These are phyloP conservation scores for Trypanosoma lewisi DNA, from an alignment of 208 protist species.

Conservation along the genomic window DNA sequence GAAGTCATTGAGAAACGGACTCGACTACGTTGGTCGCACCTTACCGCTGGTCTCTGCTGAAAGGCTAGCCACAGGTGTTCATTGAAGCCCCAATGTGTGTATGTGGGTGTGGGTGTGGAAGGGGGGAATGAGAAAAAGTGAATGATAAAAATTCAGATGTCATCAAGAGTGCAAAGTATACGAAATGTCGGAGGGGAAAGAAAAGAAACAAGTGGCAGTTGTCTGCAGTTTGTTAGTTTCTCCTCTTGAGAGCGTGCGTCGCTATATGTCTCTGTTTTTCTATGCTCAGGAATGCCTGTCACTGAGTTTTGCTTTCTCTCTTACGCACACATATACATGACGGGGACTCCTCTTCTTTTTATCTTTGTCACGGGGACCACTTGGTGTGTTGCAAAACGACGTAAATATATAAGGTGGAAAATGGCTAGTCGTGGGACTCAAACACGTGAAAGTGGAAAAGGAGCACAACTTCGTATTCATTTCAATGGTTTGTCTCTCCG, in stretches of 20 bases:
- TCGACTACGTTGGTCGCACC: slow-evolving; percentile 41
- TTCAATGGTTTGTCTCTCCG: slow-evolving; percentile 17
- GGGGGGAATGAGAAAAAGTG: not conserved
- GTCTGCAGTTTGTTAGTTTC: not conserved
- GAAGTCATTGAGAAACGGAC: slow-evolving; percentile 46
- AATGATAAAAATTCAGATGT: not conserved
- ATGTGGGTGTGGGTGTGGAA: not conserved
- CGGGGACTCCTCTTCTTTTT: not conserved
- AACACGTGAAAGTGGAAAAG: slow-evolving; percentile 14
- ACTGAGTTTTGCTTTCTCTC: not conserved
- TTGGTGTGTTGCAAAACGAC: no score
- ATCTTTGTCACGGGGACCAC: no score
- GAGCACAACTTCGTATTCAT: slow-evolving; percentile 22
- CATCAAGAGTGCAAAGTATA: no score
- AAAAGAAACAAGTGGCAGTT: no score
- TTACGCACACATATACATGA: not conserved
- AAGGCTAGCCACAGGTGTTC: not conserved
- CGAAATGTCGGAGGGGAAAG: no score
- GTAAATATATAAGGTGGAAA: not conserved
- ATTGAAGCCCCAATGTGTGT: not conserved
- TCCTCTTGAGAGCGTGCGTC: not conserved
- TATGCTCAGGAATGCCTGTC: not conserved
- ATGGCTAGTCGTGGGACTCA: slow-evolving; percentile 14
- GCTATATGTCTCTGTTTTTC: not conserved
- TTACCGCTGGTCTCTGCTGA: slow-evolving; percentile 39